Evolutionary conservation across 2,329 filamentous ascomycete genomes (phyloP).

Genomic region (Cladosporium phlei): DNA sequence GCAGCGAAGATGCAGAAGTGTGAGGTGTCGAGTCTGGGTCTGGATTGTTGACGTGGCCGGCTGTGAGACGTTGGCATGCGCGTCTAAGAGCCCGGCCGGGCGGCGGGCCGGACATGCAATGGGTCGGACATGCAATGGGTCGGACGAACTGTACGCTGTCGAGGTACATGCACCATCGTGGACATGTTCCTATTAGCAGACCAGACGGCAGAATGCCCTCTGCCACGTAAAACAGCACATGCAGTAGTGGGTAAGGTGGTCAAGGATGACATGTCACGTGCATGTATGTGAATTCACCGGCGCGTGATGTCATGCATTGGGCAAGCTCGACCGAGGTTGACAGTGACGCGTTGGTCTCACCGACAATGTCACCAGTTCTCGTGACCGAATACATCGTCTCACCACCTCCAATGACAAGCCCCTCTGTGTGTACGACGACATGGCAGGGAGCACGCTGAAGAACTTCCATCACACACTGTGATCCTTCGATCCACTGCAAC

Average conservation of each 20-base stretch:
- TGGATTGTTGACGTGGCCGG: conserved; percentile 10
- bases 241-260: too few relatives aligned
- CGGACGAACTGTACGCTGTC: conserved; percentile 12
- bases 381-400: too few relatives aligned
- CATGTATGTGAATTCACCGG: too few relatives aligned
- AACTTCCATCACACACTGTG: neutral
- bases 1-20: conserved; percentile 2
- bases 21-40: conserved; percentile 13
- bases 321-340: too few relatives aligned
- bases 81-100: neutral
- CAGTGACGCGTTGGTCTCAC: neutral
- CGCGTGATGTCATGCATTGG: neutral
- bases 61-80: conserved; percentile 7
- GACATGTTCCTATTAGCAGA: too few relatives aligned
- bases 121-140: conserved; percentile 5
- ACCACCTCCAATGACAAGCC: neutral
- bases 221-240: neutral
- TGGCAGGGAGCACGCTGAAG: too few relatives aligned
- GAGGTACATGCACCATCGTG: too few relatives aligned
- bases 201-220: too few relatives aligned
- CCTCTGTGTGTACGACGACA: neutral
- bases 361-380: too few relatives aligned
- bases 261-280: too few relatives aligned
- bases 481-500: too few relatives aligned
- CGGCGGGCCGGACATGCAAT: conserved; percentile 1